These are phyloP conservation scores for Cephalotrichum gorgonifer DNA, from an alignment of 2,329 filamentous ascomycete genomes.

Conservation along the genomic window DNA sequence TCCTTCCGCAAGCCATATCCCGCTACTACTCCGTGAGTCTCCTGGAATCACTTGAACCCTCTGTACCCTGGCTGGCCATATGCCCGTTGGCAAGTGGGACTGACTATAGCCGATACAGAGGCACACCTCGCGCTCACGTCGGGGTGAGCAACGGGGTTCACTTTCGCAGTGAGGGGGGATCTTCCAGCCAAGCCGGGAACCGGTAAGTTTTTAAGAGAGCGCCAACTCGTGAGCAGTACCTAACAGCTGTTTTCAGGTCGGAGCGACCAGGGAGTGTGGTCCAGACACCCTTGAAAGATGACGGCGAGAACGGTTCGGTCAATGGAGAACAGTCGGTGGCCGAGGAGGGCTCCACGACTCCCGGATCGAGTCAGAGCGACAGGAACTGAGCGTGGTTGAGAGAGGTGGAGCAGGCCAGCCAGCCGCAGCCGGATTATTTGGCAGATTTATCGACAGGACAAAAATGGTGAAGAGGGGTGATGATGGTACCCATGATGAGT, in stretches of 20 bases:
- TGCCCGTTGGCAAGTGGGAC: conserved; percentile 11
- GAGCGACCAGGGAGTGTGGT: conserved; percentile 12
- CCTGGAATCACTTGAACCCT: conserved; percentile 18
- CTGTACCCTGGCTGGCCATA: too few relatives aligned
- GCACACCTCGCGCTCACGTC: background rate
- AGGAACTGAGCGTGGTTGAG: background rate
- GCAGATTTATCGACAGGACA: background rate
- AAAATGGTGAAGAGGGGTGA: background rate
- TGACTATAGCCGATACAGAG: conserved; percentile 2
- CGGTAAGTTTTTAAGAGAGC: background rate
- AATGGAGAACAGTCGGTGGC: background rate
- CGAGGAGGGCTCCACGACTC: background rate
- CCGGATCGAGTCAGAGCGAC: background rate
- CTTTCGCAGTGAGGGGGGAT: conserved; percentile 1
- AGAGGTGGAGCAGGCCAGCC: background rate
- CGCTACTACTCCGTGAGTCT: conserved; percentile 26
- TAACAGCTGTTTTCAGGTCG: conserved; percentile 15
- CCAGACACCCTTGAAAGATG: background rate
- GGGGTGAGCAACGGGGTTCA: background rate
- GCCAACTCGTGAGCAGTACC: background rate
- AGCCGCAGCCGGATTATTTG: background rate
- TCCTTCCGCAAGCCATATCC: conserved; percentile 19
- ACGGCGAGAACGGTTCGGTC: background rate
- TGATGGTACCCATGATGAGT: background rate
- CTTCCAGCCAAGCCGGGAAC: background rate